Conservation (phyloP, 2,329 filamentous ascomycete species). For the Alternaria sp. region DNA sequence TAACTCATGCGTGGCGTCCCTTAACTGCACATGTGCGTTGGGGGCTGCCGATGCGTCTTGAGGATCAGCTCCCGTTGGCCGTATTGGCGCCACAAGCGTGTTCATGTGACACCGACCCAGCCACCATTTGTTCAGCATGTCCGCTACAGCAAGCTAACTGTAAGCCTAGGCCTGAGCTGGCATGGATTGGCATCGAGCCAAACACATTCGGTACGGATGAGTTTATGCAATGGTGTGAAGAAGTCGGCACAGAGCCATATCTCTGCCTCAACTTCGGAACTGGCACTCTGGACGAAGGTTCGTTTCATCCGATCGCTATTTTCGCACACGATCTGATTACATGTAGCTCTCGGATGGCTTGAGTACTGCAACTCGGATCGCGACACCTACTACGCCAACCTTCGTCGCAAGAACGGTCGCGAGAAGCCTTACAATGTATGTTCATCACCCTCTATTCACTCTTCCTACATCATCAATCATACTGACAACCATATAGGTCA, state of each 20-base stretch:
- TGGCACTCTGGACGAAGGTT: constrained; percentile 62
- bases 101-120: not conserved
- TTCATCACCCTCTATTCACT: not conserved
- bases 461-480: not conserved
- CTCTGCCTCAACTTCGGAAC: constrained; percentile 83
- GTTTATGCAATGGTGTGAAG: constrained; percentile 81
- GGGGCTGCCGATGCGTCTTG: not conserved
- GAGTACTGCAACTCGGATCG: constrained; percentile 85
- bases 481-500: constrained; percentile 53
- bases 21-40: not conserved
- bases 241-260: constrained; percentile 77
- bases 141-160: constrained; percentile 2
- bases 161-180: constrained; percentile 68
- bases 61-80: not conserved
- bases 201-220: constrained; percentile 87
- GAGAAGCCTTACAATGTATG: constrained; percentile 74
- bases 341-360: constrained; percentile 72
- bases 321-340: constrained; percentile 13
- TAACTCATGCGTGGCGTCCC: not conserved
- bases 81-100: not conserved
- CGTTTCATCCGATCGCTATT: not conserved
- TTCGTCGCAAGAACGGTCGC: constrained; percentile 76
- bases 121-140: not conserved
- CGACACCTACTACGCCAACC: constrained; percentile 81
- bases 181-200: constrained; percentile 77